A percentile compares a stretch with the other conserved stretches of the same genome.
Conservation (phyloP, 2,329 filamentous ascomycete species). For the Colletotrichum echinochloae region DNA sequence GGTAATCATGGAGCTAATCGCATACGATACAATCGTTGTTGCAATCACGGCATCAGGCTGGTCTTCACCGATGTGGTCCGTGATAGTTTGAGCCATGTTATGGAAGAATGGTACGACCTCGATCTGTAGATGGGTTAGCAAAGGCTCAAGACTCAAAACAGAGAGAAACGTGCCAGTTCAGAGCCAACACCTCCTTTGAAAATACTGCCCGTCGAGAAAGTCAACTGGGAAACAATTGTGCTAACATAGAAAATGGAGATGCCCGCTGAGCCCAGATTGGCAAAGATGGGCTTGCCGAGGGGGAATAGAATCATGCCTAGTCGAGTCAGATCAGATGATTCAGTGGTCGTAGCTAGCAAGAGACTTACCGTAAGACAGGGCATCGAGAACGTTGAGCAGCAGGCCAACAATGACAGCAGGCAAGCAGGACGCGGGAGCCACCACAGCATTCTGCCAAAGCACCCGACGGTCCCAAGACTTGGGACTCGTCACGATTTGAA, state of each 20-base stretch:
- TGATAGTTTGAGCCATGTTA: constrained; percentile 94
- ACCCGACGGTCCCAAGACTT: constrained; percentile 73
- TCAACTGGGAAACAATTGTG: constrained; percentile 92
- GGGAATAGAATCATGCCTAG: constrained; percentile 93
- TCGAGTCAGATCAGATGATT: constrained; percentile 35
- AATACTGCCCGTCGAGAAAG: constrained; percentile 87
- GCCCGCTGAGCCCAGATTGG: constrained; percentile 87
- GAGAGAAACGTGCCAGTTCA: constrained; percentile 75
- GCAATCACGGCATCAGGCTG: constrained; percentile 89
- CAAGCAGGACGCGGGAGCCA: constrained; percentile 77
- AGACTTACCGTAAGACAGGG: constrained; percentile 84
- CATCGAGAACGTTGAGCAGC: constrained; percentile 92
- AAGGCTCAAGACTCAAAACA: constrained; percentile 12
- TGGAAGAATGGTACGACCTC: constrained; percentile 99
- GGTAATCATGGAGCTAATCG: constrained; percentile 89
- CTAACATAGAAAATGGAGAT: constrained; percentile 99
- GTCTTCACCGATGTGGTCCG: constrained; percentile 80
- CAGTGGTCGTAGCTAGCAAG: constrained; percentile 27
- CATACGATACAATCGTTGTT: constrained; percentile 92
- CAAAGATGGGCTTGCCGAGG: constrained; percentile 86
- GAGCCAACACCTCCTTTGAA: constrained; percentile 94
- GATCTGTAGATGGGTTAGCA: constrained; percentile 65
- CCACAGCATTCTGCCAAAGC: constrained; percentile 72
- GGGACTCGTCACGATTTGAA: constrained; percentile 42
- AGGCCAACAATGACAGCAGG: constrained; percentile 91